phyloP scores from a whole-genome alignment of 116 monocot genomes.

The Posidonia oceanica region DNA sequence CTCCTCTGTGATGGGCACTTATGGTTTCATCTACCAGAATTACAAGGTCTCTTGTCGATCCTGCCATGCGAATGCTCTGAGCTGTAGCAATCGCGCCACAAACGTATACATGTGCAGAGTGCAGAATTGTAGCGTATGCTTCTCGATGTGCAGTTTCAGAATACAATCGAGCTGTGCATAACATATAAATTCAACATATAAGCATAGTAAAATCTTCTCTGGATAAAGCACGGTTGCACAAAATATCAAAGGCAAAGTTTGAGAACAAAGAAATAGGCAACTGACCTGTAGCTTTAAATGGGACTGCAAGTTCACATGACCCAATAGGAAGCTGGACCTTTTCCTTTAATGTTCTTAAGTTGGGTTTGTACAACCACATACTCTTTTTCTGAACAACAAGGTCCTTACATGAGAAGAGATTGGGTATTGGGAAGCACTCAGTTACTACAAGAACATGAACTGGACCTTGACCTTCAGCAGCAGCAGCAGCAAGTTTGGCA shows the following conservation, averaged over 20 bases:
- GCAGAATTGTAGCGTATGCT: constrained; percentile 88
- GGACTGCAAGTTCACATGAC: constrained; percentile 71
- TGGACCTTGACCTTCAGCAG: constrained; percentile 9
- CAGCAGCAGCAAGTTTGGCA: constrained; percentile 49
- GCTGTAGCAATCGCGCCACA: constrained; percentile 87
- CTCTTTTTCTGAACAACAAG: constrained; percentile 42
- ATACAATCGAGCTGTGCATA: constrained; percentile 18
- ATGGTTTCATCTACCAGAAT: constrained; percentile 81
- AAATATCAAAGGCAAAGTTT: not conserved
- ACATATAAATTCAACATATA: not conserved
- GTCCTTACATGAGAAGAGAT: constrained; percentile 67
- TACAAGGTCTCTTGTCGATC: constrained; percentile 80
- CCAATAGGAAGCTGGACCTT: constrained; percentile 75
- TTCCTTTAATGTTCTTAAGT: constrained; percentile 29
- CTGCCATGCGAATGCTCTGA: constrained; percentile 75
- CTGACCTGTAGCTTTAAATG: constrained; percentile 50
- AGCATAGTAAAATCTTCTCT: not conserved
- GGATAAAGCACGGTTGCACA: not conserved
- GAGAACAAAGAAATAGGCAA: not conserved
- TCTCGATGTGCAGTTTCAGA: constrained; percentile 32
- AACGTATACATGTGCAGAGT: constrained; percentile 72
- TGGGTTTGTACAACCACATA: constrained; percentile 71
- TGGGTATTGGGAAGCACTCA: constrained; percentile 74
- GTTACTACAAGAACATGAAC: constrained; percentile 61
- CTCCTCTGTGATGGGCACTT: constrained; percentile 49